Conservation (phyloP, 257 asterid genomes). For the Fraxinus excelsior region DNA sequence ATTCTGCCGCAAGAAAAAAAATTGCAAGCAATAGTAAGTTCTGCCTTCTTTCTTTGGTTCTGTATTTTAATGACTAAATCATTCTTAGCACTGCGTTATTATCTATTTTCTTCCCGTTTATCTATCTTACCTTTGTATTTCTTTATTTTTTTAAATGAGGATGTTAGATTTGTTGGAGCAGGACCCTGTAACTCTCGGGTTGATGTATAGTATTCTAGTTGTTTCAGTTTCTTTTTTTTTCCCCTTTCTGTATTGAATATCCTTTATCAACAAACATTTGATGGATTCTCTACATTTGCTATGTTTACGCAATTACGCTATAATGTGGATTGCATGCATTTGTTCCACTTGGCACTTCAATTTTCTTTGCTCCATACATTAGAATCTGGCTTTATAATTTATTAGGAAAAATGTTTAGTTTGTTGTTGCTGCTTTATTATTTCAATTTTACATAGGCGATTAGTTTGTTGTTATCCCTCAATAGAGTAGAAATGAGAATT, state of each 20-base stretch:
- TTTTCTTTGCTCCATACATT: neutral
- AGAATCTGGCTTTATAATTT: too few relatives aligned
- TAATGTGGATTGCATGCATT: neutral
- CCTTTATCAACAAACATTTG: neutral
- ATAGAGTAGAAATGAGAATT: neutral
- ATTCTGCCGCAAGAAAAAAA: slow-evolving; percentile 1
- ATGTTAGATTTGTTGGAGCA: neutral
- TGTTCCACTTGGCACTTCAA: neutral
- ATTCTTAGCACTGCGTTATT: neutral
- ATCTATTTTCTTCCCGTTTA: neutral
- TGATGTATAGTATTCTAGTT: neutral
- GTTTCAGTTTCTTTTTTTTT: neutral
- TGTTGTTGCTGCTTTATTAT: neutral
- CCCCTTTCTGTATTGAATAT: neutral
- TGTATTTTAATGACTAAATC: neutral
- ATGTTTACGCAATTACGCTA: neutral
- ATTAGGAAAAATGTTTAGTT: neutral
- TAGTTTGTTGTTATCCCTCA: neutral
- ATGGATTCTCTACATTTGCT: neutral
- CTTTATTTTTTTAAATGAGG: neutral
- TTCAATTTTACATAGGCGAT: neutral
- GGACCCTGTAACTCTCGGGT: neutral
- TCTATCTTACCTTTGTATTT: neutral
- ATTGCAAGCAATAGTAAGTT: slow-evolving; percentile 1
- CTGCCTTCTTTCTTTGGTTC: slow-evolving; percentile 20